Base-by-base conservation (phyloP, 495 filamentous ascomycete genomes). In the Pyrenopolyporus hunteri region DNA sequence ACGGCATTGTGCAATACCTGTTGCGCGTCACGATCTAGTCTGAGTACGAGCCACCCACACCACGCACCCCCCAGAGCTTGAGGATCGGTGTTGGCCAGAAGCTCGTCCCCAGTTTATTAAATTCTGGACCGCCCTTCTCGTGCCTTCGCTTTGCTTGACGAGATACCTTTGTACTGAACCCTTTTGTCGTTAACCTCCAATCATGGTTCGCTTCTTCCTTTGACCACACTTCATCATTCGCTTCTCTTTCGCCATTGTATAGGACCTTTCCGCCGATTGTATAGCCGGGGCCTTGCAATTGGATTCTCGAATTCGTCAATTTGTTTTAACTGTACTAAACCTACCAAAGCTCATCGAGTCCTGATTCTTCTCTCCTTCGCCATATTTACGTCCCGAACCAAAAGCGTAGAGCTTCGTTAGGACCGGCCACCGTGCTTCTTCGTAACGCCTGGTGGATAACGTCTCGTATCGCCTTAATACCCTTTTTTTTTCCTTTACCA, bases 71-170 rank as follows among this genome's bases (percentile, higher is more conserved):
- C 32, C 45, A 16, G 51, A 56, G 40, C 40, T 56, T 59, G 57
- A 60, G 42, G 63, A 66, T 66, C 57, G 43, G 62, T 59, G 23
- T 45, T 23, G 23, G 42, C 28, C 63, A 61, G 42, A 60, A 57
- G 45, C 4, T 45, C 11, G 46, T 57, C 63, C 35, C 57, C 57
- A 66, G 35, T 66, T 66, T 60, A 61, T 66, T 66, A 66, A 66
- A 66, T 66, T 66, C 63, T 66, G 63, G 63, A 61, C 63, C 63
- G 47, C 57, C 63, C 63, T 66, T 57, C 57, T 61, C 51, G 45
- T 60, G 29, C 52, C 29, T 60, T 55, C 62, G 62, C 51, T 60
- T 60, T 59, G 62, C 60, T 59, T 44, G 8, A 10, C 11, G 16
- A 33, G n/a, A 49, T 23, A 23, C 7, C 13, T 25, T 45, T 19